These are phyloP conservation scores for Neofusicoccum sp. DNA, from an alignment of 2,329 filamentous ascomycete species.

Conservation along the genomic window DNA sequence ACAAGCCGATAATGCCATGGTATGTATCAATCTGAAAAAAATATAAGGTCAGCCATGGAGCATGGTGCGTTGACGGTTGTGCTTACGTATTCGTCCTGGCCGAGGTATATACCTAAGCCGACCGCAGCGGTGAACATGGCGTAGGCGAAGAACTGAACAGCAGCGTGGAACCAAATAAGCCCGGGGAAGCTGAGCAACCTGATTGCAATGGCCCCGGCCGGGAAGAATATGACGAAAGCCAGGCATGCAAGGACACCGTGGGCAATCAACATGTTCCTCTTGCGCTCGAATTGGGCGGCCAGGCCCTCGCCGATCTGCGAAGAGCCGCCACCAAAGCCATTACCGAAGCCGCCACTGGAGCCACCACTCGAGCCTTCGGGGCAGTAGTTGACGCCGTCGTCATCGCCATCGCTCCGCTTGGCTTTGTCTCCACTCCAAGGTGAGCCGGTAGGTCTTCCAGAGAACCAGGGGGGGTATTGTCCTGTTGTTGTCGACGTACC, in stretches of 20 bases:
- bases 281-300: background rate
- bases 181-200: slow-evolving; percentile 44
- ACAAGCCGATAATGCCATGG: slow-evolving; percentile 52
- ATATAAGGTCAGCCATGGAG: slow-evolving; percentile 17
- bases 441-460: background rate
- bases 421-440: slow-evolving; percentile 14
- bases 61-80: background rate
- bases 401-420: slow-evolving; percentile 31
- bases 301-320: background rate
- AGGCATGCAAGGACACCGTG: slow-evolving; percentile 45
- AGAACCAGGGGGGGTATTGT: background rate
- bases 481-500: slow-evolving; percentile 17
- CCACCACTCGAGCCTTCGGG: background rate
- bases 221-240: slow-evolving; percentile 47
- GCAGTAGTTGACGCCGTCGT: slow-evolving; percentile 25
- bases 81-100: slow-evolving; percentile 35
- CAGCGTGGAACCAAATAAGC: slow-evolving; percentile 45
- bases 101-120: slow-evolving; percentile 53
- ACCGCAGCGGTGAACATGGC: slow-evolving; percentile 49
- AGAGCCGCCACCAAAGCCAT: background rate
- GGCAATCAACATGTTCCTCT: slow-evolving; percentile 38
- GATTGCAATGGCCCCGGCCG: slow-evolving; percentile 44
- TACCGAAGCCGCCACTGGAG: too few species aligned
- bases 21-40: slow-evolving; percentile 35
- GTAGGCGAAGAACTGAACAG: slow-evolving; percentile 50